Evolutionary conservation across 1,284 basidiomycete genomes (phyloP), one percentile per base, ranked within the genome.

Genomic region (Microbotryum intermedium): DNA sequence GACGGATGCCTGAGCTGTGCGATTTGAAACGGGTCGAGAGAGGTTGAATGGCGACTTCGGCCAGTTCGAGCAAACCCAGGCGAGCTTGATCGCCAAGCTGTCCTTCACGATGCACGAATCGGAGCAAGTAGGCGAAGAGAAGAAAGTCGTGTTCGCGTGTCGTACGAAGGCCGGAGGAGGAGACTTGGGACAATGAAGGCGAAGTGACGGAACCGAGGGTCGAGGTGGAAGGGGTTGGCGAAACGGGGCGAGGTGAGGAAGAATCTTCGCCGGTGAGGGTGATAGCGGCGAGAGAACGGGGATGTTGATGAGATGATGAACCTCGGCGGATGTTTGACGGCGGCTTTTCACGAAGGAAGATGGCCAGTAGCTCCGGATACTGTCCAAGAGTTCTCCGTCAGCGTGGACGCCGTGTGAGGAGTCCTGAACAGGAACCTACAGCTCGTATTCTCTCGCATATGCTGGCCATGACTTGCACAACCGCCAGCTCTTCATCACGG

Each of bases 51-150:
- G 90, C 90, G 44, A 97, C 87, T 70, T 95, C 91, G 82, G 97
- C 87, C 49, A 97, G 80, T 74, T 94, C 91, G 18, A 94, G 77
- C 39, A 97, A 76, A 9, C 93, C 94, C 4, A 90, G 90, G 11
- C 94, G 83, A 4, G 94, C 91, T 71, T 90, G 89, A 73, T 97
- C 92, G 18, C 94, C 94, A 29, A 90, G 91, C 34, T 87, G 83
- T 29, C 91, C 91, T 76, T 97, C 93, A 55, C 92, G 83, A 72
- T 97, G 94, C 23, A 92, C 87, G 72, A 93, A 97, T 4, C 92
- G 89, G 21, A 97, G 83, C 42, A 98, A 84, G 72, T 95, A 95
- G 67, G 93, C 90, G 80, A 97, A 97, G 13, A 95, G 79, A 11
- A 94, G 81, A 71, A 94, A 95, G 72, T 95, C 91, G 70, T 93